These are phyloP conservation scores for Hortaea sp. DNA, from an alignment of 2,329 filamentous ascomycete genomes.

Conservation along the genomic window DNA sequence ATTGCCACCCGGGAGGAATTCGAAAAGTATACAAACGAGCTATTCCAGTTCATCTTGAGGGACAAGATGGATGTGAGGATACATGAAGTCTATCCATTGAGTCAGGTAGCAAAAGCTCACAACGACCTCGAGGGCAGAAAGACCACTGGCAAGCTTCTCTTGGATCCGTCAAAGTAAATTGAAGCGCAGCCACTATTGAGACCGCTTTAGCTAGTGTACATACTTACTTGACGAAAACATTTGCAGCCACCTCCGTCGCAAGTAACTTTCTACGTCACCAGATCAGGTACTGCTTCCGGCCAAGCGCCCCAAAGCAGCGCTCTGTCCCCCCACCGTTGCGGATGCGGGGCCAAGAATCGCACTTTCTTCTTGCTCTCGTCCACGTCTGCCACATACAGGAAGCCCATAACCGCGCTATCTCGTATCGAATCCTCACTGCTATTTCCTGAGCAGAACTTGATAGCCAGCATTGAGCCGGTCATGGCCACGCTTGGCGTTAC, in stretches of 20 bases:
- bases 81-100: constrained; percentile 67
- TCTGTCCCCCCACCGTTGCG: constrained; percentile 65
- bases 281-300: constrained; percentile 74
- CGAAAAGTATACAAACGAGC: constrained; percentile 57
- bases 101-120: constrained; percentile 63
- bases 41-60: constrained; percentile 61
- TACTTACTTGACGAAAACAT: too few species aligned
- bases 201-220: too few species aligned
- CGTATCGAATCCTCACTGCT: constrained; percentile 64
- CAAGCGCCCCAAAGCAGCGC: constrained; percentile 77
- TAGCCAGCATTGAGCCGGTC: constrained; percentile 72
- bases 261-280: constrained; percentile 37
- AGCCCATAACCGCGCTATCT: constrained; percentile 79
- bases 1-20: constrained; percentile 60
- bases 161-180: constrained; percentile 44
- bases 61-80: constrained; percentile 63
- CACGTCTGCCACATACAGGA: constrained; percentile 84
- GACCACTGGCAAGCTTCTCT: constrained; percentile 72
- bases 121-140: constrained; percentile 69
- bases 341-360: constrained; percentile 73
- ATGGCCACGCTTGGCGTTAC: constrained; percentile 57
- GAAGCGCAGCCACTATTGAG: too few species aligned
- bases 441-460: constrained; percentile 58
- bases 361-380: constrained; percentile 75
- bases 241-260: background rate